A percentile compares a stretch with the other conserved stretches of the same genome.
These are phyloP conservation scores for Mucor irregularis DNA, from an alignment of 371 early-diverging fungal genomes.

Conservation along the genomic window DNA sequence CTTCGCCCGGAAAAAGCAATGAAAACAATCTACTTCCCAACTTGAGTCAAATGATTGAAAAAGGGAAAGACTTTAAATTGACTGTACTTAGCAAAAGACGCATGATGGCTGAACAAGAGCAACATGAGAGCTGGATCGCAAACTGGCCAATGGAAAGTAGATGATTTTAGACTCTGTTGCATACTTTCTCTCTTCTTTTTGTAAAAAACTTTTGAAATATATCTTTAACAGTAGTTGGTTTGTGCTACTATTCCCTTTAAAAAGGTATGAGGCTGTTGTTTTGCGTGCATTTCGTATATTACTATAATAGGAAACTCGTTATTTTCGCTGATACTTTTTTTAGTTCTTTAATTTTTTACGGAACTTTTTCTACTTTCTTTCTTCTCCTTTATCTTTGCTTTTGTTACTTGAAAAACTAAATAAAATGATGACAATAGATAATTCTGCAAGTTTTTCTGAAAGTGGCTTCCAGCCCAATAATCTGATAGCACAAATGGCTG, in stretches of 20 bases:
- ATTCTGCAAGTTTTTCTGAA: slow-evolving; percentile 4
- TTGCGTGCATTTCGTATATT: no score
- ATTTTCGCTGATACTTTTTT: not conserved
- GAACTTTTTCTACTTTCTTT: slow-evolving; percentile 1
- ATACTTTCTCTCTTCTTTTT: no score
- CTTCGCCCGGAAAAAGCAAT: not conserved
- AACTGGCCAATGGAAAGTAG: no score
- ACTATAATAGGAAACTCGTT: slow-evolving; percentile 6
- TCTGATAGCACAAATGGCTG: slow-evolving; percentile 26
- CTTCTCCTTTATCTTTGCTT: not conserved
- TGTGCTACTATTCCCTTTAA: no score
- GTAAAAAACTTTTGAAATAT: no score
- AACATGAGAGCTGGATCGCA: slow-evolving; percentile 23
- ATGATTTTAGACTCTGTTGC: no score
- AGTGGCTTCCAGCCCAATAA: slow-evolving; percentile 5
- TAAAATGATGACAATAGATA: slow-evolving; percentile 22
- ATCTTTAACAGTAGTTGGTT: no score
- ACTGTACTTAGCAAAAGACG: slow-evolving; percentile 23
- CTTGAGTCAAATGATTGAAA: no score
- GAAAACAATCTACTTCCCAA: no score
- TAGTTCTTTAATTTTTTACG: slow-evolving; percentile 5
- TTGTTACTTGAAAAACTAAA: not conserved
- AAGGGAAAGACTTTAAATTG: slow-evolving; percentile 23
- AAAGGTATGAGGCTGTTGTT: no score
- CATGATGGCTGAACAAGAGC: slow-evolving; percentile 35